Evolutionary conservation across 169 alveolate genomes (phyloP).

Genomic region (Besnoitia besnoiti): DNA sequence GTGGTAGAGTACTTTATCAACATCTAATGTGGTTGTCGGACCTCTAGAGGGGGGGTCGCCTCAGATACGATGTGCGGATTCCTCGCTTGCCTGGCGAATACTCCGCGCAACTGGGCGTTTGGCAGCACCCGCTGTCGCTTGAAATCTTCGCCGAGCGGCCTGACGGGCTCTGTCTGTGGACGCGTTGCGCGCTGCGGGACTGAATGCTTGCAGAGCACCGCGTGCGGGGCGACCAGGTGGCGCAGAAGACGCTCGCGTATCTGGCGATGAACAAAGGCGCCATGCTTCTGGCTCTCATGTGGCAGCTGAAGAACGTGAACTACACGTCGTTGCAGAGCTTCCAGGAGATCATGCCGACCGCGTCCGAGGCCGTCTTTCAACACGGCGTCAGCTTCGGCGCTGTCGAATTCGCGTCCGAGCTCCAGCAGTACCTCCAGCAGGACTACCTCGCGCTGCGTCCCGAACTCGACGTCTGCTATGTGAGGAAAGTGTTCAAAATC

Average conservation of each 20-base stretch:
- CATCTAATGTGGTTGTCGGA: too few relatives aligned
- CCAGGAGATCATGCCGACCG: neutral
- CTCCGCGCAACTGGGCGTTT: too few relatives aligned
- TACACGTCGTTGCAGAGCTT: neutral
- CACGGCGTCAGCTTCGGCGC: conserved; percentile 22
- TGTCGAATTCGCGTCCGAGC: neutral
- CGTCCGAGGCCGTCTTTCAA: neutral
- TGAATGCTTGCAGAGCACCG: neutral
- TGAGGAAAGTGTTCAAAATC: too few relatives aligned
- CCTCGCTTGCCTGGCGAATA: too few relatives aligned
- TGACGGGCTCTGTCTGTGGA: too few relatives aligned
- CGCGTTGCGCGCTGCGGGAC: too few relatives aligned
- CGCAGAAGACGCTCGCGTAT: neutral
- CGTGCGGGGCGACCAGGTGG: neutral
- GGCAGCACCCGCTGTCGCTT: too few relatives aligned
- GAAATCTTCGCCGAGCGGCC: too few relatives aligned
- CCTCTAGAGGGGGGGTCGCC: too few relatives aligned
- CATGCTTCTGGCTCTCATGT: neutral
- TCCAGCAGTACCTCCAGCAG: neutral
- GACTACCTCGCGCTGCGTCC: neutral
- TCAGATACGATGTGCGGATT: too few relatives aligned
- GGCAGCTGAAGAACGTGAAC: conserved; percentile 28
- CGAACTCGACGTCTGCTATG: neutral
- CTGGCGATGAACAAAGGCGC: conserved; percentile 20
- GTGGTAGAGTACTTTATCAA: too few relatives aligned